These are phyloP conservation scores for Antitrichia curtipendula DNA, from an alignment of 225 moss, liverwort and hornwort species.

Conservation along the genomic window DNA sequence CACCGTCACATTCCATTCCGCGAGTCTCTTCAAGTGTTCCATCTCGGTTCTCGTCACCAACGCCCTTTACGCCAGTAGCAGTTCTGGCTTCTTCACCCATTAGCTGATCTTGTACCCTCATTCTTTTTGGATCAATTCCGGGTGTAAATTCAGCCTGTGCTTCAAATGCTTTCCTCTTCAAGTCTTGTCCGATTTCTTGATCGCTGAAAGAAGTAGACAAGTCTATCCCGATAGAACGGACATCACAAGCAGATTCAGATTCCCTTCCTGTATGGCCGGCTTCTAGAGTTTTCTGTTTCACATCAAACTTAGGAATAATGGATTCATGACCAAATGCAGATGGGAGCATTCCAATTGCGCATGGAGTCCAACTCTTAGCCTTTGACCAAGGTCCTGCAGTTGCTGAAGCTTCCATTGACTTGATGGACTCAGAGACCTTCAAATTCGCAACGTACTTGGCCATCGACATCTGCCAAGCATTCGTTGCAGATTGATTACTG, in stretches of 20 bases:
- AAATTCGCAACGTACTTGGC: background rate
- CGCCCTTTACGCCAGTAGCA: background rate
- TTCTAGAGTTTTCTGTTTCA: background rate
- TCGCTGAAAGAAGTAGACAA: background rate
- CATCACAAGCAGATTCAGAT: background rate
- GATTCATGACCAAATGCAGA: conserved; percentile 12
- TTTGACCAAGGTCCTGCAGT: conserved; percentile 27
- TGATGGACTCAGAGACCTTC: conserved; percentile 6
- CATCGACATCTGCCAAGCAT: conserved; percentile 8
- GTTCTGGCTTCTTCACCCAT: background rate
- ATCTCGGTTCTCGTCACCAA: background rate
- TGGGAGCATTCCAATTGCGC: conserved; percentile 52
- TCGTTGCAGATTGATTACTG: background rate
- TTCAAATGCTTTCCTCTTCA: conserved; percentile 26
- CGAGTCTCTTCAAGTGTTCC: conserved; percentile 4
- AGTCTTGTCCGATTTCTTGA: background rate
- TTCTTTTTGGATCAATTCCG: conserved; percentile 12
- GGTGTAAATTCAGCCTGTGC: background rate
- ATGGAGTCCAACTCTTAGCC: conserved; percentile 35
- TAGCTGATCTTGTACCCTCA: conserved; percentile 4
- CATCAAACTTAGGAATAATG: conserved; percentile 19
- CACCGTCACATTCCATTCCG: conserved; percentile 11
- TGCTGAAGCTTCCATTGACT: background rate
- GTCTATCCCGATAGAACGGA: background rate
- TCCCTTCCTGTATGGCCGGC: background rate